Percentiles rank a stretch among this genome's conserved stretches.
phyloP scores from a whole-genome alignment of 139 green algal genomes.

The Micromonas commoda region DNA sequence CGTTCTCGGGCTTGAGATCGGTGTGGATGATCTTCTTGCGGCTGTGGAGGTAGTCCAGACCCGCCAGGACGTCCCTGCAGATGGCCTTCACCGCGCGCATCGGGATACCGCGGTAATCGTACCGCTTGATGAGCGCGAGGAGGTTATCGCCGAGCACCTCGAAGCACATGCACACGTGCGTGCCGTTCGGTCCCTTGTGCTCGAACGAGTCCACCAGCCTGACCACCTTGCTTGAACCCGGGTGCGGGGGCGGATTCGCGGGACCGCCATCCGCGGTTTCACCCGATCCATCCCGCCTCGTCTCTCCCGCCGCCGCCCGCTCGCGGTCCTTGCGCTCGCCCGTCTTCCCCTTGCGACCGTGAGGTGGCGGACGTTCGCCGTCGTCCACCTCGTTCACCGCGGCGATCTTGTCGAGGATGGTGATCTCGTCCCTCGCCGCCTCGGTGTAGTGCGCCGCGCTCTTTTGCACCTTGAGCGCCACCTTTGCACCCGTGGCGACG shows the following conservation, averaged over 20 bases:
- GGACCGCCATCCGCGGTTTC: constrained; percentile 24
- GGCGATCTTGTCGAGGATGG: constrained; percentile 70
- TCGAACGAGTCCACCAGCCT: constrained; percentile 86
- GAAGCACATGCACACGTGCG: constrained; percentile 97
- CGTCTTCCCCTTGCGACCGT: not conserved
- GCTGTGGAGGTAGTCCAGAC: constrained; percentile 62
- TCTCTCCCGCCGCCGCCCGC: not conserved
- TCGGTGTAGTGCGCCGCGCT: constrained; percentile 91
- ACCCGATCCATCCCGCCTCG: too few species aligned
- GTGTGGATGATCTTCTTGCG: constrained; percentile 86
- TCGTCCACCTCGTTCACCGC: constrained; percentile 53
- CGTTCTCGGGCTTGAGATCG: constrained; percentile 95
- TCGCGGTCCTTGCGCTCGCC: not conserved
- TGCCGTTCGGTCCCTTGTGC: constrained; percentile 81
- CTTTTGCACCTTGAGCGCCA: constrained; percentile 86
- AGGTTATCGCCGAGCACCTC: constrained; percentile 69
- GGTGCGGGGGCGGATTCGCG: too few species aligned
- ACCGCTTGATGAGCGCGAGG: constrained; percentile 63
- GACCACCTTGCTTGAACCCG: constrained; percentile 36
- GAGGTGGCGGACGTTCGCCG: not conserved
- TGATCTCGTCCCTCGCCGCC: constrained; percentile 91
- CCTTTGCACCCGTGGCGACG: not conserved
- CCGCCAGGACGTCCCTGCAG: constrained; percentile 61
- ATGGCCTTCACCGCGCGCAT: constrained; percentile 74
- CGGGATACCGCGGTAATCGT: constrained; percentile 79